A percentile compares a stretch with the other conserved stretches of the same genome.
Evolutionary conservation across 139 green algal species (phyloP).

Genomic region (Desmodesmus armatus): DNA sequence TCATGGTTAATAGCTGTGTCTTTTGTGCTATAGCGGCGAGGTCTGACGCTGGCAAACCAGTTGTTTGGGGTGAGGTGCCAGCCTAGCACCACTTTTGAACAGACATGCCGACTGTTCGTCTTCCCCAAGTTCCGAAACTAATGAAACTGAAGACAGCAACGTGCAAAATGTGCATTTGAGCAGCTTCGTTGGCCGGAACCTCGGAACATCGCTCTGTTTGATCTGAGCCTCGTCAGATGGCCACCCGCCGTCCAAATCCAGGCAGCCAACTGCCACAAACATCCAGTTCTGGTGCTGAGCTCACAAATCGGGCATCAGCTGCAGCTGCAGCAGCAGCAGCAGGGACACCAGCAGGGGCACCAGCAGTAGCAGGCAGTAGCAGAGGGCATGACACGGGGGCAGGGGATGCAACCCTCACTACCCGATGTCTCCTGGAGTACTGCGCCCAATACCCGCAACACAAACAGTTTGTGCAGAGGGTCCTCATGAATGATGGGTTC

Average conservation of each 20-base stretch:
- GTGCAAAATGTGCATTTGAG: too few species aligned
- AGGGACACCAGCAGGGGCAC: background rate
- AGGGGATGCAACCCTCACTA: background rate
- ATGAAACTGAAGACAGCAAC: too few species aligned
- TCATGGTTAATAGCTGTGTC: background rate
- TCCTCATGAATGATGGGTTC: background rate
- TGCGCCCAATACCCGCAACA: constrained; percentile 7
- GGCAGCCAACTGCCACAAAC: too few species aligned
- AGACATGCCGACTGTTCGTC: background rate
- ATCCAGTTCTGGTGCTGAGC: background rate
- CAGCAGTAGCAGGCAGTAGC: background rate
- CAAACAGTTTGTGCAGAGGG: background rate
- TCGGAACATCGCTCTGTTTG: too few species aligned
- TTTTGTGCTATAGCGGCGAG: background rate
- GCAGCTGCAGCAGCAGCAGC: background rate
- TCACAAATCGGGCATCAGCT: background rate
- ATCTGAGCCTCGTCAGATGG: too few species aligned
- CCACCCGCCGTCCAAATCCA: too few species aligned
- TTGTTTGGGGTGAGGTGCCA: too few species aligned
- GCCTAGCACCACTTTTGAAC: background rate
- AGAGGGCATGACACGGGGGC: background rate
- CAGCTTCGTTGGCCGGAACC: too few species aligned
- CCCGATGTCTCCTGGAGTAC: constrained; percentile 25
- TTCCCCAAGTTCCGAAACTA: background rate
- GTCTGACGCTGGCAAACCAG: too few species aligned